Percentiles rank a stretch among this genome's conserved stretches.
phyloP scores from a whole-genome alignment of 306 rosid species.

The Luffa acutangula region DNA sequence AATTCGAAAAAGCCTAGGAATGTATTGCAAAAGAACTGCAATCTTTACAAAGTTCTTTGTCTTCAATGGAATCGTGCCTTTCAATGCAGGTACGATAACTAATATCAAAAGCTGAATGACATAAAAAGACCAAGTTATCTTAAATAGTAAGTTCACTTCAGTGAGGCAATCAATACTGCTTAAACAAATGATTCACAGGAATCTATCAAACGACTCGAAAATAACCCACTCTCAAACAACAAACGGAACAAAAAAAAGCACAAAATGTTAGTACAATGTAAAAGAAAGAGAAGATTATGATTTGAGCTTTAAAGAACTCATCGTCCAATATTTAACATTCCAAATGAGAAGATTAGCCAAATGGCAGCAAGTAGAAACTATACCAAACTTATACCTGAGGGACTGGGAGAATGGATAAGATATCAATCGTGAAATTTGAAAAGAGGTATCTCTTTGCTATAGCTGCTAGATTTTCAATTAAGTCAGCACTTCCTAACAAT shows the following conservation, averaged over 20 bases:
- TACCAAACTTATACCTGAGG: conserved; percentile 59
- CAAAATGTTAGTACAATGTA: no score
- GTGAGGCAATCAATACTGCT: not conserved
- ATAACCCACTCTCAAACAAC: not conserved
- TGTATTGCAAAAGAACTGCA: conserved; percentile 38
- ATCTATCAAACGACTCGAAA: not conserved
- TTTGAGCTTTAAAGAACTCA: no score
- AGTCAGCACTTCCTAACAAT: conserved; percentile 79
- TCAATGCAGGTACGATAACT: conserved; percentile 10
- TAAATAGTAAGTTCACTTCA: not conserved
- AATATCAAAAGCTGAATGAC: conserved; percentile 42
- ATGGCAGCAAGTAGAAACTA: not conserved
- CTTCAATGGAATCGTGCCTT: conserved; percentile 14
- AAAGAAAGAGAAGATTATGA: no score
- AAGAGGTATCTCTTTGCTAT: conserved; percentile 61
- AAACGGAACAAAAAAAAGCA: not conserved
- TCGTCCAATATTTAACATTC: no score
- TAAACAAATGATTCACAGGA: not conserved
- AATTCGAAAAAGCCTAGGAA: conserved; percentile 57
- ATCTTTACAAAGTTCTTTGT: conserved; percentile 40
- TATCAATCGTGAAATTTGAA: conserved; percentile 58
- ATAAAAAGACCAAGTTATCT: not conserved
- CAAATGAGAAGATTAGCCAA: not conserved
- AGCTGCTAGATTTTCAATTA: conserved; percentile 33
- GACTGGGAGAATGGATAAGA: conserved; percentile 71